phyloP scores from a whole-genome alignment of 2,329 filamentous ascomycete species.

The Fusarium pininemorale region DNA sequence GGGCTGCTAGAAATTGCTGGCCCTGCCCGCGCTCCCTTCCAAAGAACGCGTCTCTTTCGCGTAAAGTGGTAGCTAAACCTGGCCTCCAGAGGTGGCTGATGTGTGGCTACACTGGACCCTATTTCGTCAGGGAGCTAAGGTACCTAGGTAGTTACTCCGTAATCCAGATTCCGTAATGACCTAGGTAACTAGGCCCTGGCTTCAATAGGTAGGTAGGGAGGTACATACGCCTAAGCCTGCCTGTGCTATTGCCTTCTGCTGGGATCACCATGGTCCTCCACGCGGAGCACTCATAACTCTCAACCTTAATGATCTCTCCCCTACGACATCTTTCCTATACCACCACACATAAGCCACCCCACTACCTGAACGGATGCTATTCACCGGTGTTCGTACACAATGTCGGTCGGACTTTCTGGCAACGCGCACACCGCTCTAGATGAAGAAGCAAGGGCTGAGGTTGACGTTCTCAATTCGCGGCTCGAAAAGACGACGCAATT shows the following conservation, averaged over 20 bases:
- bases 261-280: slow-evolving; percentile 4
- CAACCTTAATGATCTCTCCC: neutral
- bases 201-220: neutral
- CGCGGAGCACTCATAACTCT: neutral
- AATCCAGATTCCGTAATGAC: slow-evolving; percentile 24
- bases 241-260: neutral
- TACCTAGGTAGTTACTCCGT: neutral
- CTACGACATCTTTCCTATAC: neutral
- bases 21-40: slow-evolving; percentile 10
- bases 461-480: slow-evolving; percentile 75
- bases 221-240: neutral
- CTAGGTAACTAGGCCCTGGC: neutral
- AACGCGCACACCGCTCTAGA: slow-evolving; percentile 63
- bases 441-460: slow-evolving; percentile 74
- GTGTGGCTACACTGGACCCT: neutral
- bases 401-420: slow-evolving; percentile 62
- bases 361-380: neutral
- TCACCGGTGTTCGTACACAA: slow-evolving; percentile 39
- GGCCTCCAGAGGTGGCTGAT: slow-evolving; percentile 11
- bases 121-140: neutral
- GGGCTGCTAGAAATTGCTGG: slow-evolving; percentile 25
- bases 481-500: slow-evolving; percentile 93
- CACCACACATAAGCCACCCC: neutral
- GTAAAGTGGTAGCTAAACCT: slow-evolving; percentile 38
- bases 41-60: slow-evolving; percentile 36